These are phyloP conservation scores for Mycotypha africana DNA, from an alignment of 371 early-diverging fungal species.

Conservation along the genomic window DNA sequence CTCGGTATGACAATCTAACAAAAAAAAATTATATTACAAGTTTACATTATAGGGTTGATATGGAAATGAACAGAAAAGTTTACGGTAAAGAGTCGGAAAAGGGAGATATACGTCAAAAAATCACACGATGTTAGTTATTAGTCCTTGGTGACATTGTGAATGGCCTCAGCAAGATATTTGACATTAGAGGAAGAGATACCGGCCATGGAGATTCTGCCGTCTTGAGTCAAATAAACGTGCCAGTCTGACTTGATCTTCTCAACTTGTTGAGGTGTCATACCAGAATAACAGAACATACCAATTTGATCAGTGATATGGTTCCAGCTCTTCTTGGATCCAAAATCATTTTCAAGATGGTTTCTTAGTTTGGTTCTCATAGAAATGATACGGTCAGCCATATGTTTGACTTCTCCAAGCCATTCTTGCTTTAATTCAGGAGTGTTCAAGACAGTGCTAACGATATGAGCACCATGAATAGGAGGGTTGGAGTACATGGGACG, in stretches of 20 bases:
- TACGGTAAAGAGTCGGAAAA: no score
- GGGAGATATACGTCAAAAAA: no score
- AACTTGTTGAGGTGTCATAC: conserved; percentile 88
- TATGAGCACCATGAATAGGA: conserved; percentile 91
- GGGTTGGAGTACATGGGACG: conserved; percentile 98
- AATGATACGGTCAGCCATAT: conserved; percentile 98
- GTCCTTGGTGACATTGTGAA: conserved; percentile 87
- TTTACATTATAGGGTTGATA: no score
- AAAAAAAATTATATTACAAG: no score
- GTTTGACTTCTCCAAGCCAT: conserved; percentile 92
- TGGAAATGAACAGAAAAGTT: no score
- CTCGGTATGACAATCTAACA: no score
- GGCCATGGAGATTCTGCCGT: conserved; percentile 97
- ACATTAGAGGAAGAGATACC: conserved; percentile 93
- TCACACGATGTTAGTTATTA: no score
- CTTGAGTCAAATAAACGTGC: conserved; percentile 93
- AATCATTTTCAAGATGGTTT: conserved; percentile 75
- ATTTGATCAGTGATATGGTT: conserved; percentile 96
- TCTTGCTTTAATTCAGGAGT: conserved; percentile 70
- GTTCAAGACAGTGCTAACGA: conserved; percentile 86
- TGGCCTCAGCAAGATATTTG: conserved; percentile 92
- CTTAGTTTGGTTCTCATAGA: conserved; percentile 81
- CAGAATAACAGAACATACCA: conserved; percentile 99
- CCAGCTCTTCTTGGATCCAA: conserved; percentile 81
- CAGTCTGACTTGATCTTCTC: conserved; percentile 80